Evolutionary conservation across 805 yeast genomes (phyloP).

Genomic region (Debaryomyces maramus): DNA sequence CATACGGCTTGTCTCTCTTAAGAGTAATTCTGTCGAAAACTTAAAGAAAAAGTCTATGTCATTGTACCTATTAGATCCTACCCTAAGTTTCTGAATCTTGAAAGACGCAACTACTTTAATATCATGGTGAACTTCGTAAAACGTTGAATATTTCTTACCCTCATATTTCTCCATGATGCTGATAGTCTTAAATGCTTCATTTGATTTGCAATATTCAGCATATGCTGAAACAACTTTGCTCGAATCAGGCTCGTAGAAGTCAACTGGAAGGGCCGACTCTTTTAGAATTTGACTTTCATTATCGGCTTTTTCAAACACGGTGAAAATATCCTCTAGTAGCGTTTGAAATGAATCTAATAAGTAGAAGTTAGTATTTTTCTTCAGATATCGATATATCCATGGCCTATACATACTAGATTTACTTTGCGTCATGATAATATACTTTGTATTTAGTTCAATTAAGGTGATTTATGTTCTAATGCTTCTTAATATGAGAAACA

Average conservation of each 20-base stretch:
- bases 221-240: constrained; percentile 44
- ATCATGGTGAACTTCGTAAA: constrained; percentile 67
- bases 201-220: constrained; percentile 31
- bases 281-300: constrained; percentile 18
- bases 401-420: no score
- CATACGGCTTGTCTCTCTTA: constrained; percentile 58
- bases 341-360: constrained; percentile 9
- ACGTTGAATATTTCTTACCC: constrained; percentile 40
- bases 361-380: constrained; percentile 8
- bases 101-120: constrained; percentile 54
- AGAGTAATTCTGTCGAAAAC: constrained; percentile 58
- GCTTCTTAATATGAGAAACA: no score
- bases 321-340: constrained; percentile 22
- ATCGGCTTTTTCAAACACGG: constrained; percentile 29
- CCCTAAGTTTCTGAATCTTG: constrained; percentile 46
- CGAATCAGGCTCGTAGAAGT: constrained; percentile 49
- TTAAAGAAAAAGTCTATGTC: constrained; percentile 63
- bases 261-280: constrained; percentile 36
- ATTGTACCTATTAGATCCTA: constrained; percentile 50
- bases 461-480: no score
- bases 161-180: constrained; percentile 46
- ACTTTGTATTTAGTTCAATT: no score
- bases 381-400: not conserved
- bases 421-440: no score
- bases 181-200: constrained; percentile 28